Evolutionary conservation across 306 rosid species (phyloP), one percentile per base, ranked within the genome.

Genomic region (Gastrolobium bilobum): DNA sequence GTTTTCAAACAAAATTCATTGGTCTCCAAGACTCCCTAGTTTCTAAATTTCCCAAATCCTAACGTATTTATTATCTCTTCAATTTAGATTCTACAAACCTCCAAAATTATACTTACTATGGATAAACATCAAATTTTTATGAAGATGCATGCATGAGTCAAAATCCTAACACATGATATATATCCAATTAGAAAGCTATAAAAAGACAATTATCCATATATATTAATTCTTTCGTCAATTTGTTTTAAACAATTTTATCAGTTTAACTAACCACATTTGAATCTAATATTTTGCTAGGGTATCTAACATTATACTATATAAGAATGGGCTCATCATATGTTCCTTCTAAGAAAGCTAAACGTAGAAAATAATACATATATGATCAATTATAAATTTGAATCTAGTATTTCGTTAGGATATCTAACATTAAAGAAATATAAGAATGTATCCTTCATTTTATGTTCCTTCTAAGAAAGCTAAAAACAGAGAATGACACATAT

Each of bases 281-380:
- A 39, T 43, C 20, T 46, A 44, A 44, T 7, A 8, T 2, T 43
- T 29, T 46, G 11, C 38, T 11, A 47, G 13, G 30, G 2, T 7
- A n/a, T 50, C 47, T 14, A 51, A 31, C 60, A 70, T 11, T 47
- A 50, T 50, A 50, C 47, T 52, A 52, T n/a, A 4, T n/a, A n/a
- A 29, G 30, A 47, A 71, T 2, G 63, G 11, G 48, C 7, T 44
- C 40, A 60, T 13, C 5, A 70, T 15, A 2, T 34, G 46, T 68
- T 48, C 10, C 61, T 34, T 70, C 7, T 7, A 48, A 70, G 75
- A 70, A 61, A 61, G 11, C 30, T 37, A 37, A 14, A 61, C 35
- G 0, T 1, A 8, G 7, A 58, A 56, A 29, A 30, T 58, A 1
- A 31, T 2, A 58, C 40, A 6, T 5, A 42, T 4, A 6, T 8